Evolutionary conservation across 495 filamentous ascomycete species (phyloP).

Genomic region (Aspergillus nanangensis): DNA sequence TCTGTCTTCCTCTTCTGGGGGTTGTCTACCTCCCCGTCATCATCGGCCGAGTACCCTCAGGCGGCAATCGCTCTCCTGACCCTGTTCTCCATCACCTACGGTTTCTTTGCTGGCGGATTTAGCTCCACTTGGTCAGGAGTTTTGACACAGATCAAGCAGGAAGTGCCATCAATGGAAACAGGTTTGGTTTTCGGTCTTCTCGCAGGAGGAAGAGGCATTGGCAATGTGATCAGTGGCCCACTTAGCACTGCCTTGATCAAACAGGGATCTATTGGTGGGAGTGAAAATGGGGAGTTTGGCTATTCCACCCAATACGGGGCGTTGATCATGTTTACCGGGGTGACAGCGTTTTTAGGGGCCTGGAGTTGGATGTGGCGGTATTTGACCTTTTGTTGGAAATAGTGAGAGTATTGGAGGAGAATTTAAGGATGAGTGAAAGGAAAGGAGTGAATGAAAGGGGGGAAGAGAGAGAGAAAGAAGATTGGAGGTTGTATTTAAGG

Average conservation of each 20-base stretch:
- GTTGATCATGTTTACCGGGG: conserved; percentile 44
- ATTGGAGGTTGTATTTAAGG: no score
- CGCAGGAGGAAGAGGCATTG: conserved; percentile 61
- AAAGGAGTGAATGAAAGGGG: not conserved
- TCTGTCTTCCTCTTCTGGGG: conserved; percentile 69
- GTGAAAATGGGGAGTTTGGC: conserved; percentile 17
- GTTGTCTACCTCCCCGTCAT: conserved; percentile 26
- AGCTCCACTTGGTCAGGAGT: conserved; percentile 59
- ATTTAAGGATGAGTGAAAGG: not conserved
- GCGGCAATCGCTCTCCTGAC: conserved; percentile 52
- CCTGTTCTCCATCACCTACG: conserved; percentile 62
- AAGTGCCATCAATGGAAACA: conserved; percentile 44
- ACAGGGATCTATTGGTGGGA: conserved; percentile 20
- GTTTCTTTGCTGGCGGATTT: conserved; percentile 64
- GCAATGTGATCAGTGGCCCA: conserved; percentile 58
- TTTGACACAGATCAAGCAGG: conserved; percentile 49
- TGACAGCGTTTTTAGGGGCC: conserved; percentile 32
- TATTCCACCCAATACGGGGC: conserved; percentile 38
- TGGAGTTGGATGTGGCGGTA: conserved; percentile 35
- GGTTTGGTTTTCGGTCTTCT: conserved; percentile 61
- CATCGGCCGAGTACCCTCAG: conserved; percentile 18
- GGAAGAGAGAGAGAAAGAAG: not conserved
- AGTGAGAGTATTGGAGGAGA: not conserved
- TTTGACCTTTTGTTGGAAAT: not conserved
- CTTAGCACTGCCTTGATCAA: conserved; percentile 52